phyloP scores from a whole-genome alignment of 2,329 filamentous ascomycete genomes.

The Drechslerella coelobrocha region DNA sequence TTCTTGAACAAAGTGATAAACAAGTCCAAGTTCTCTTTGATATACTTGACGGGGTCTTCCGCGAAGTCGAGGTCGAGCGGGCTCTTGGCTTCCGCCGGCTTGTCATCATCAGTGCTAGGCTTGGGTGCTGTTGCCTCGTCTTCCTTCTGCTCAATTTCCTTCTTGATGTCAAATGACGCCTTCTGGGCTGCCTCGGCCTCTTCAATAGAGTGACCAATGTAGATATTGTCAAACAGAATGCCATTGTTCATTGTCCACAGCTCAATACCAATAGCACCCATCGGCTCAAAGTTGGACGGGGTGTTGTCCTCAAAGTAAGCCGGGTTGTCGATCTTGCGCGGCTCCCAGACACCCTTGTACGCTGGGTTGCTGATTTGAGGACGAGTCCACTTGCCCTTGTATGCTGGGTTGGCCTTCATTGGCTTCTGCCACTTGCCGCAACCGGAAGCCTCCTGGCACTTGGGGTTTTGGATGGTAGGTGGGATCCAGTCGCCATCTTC shows the following conservation, averaged over 20 bases:
- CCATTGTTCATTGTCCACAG: conserved; percentile 99
- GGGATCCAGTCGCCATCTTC: conserved; percentile 98
- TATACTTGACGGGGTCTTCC: conserved; percentile 84
- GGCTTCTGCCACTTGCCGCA: conserved; percentile 93
- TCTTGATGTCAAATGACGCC: conserved; percentile 91
- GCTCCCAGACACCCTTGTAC: conserved; percentile 96
- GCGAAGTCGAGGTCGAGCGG: conserved; percentile 82
- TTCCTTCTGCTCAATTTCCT: conserved; percentile 77
- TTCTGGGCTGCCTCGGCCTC: conserved; percentile 88
- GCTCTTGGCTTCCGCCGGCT: conserved; percentile 69
- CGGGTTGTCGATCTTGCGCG: conserved; percentile 96
- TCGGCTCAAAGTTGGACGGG: conserved; percentile 95
- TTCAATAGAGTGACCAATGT: conserved; percentile 94
- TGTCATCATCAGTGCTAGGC: conserved; percentile 59
- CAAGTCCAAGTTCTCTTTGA: conserved; percentile 91
- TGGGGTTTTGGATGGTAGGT: conserved; percentile 90
- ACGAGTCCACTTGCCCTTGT: conserved; percentile 98
- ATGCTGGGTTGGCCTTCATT: conserved; percentile 90
- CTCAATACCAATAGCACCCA: conserved; percentile 97
- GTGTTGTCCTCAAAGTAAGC: conserved; percentile 96
- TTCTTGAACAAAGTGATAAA: conserved; percentile 85
- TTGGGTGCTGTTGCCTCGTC: conserved; percentile 83
- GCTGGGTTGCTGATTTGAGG: conserved; percentile 94
- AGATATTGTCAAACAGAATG: conserved; percentile 99
- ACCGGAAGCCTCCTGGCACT: conserved; percentile 90